phyloP scores from a whole-genome alignment of 176 grass and related monocot genomes.

The Pontederia crassipes region DNA sequence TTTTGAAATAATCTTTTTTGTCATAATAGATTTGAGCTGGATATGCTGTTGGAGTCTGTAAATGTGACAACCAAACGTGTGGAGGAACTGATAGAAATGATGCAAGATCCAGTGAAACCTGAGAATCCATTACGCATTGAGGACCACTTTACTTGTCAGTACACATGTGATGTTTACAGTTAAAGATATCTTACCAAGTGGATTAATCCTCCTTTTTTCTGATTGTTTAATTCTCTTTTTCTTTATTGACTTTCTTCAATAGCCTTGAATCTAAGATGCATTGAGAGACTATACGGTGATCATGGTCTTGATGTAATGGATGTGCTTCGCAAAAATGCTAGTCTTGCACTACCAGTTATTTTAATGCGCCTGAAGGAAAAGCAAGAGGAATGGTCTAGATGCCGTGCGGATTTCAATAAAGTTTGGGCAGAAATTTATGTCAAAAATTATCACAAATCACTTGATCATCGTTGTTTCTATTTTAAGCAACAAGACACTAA shows the following conservation, averaged over 20 bases:
- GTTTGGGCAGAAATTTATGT: slow-evolving; percentile 96
- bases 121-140: slow-evolving; percentile 68
- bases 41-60: slow-evolving; percentile 96
- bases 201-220: slow-evolving; percentile 14
- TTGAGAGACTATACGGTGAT: slow-evolving; percentile 88
- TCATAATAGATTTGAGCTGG: slow-evolving; percentile 79
- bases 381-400: slow-evolving; percentile 86
- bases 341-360: slow-evolving; percentile 74
- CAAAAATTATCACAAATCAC: slow-evolving; percentile 98
- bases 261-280: slow-evolving; percentile 84
- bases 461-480: slow-evolving; percentile 98
- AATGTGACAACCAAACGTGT: slow-evolving; percentile 80
- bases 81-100: slow-evolving; percentile 94
- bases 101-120: slow-evolving; percentile 84
- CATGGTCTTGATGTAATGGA: slow-evolving; percentile 97
- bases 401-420: slow-evolving; percentile 90
- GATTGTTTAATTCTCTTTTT: not conserved
- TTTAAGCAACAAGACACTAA: slow-evolving; percentile 99
- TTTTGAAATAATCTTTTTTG: not conserved
- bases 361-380: slow-evolving; percentile 86
- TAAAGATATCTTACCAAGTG: slow-evolving; percentile 5
- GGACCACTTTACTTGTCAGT: slow-evolving; percentile 75
- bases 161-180: not conserved
- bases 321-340: slow-evolving; percentile 70
- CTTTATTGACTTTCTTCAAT: slow-evolving; percentile 4